These are phyloP conservation scores for Aspergillus fumigatus DNA, from an alignment of 2,329 filamentous ascomycete species.

Conservation along the genomic window DNA sequence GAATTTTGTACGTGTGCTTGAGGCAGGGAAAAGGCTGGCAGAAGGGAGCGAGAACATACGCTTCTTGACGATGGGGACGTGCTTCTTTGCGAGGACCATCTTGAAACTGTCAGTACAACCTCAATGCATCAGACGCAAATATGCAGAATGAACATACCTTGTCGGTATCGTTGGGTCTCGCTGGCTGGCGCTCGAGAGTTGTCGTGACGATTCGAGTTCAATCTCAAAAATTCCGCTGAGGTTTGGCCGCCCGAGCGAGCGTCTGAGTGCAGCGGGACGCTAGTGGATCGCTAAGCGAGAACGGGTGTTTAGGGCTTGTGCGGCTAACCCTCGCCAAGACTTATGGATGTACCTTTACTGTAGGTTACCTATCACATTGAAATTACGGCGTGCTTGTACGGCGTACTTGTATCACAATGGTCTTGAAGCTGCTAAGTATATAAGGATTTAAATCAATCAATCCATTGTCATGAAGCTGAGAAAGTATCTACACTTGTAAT, in stretches of 20 bases:
- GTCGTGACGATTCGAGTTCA: slow-evolving; percentile 37
- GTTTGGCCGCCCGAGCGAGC: slow-evolving; percentile 27
- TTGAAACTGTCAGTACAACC: slow-evolving; percentile 16
- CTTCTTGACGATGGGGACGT: slow-evolving; percentile 99
- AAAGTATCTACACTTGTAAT: slow-evolving; percentile 14
- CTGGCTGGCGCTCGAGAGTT: slow-evolving; percentile 39
- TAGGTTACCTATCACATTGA: too few relatives aligned
- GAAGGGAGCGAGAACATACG: slow-evolving; percentile 61
- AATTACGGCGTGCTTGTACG: too few relatives aligned
- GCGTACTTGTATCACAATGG: too few relatives aligned
- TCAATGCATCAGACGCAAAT: slow-evolving; percentile 1
- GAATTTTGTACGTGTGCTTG: slow-evolving; percentile 1
- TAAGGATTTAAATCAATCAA: too few relatives aligned
- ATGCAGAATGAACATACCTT: slow-evolving; percentile 34
- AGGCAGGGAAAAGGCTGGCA: background rate
- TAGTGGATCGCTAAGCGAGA: slow-evolving; percentile 33
- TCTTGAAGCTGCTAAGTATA: too few relatives aligned
- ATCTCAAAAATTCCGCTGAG: slow-evolving; percentile 39
- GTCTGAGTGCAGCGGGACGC: slow-evolving; percentile 28
- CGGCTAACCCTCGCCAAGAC: slow-evolving; percentile 15
- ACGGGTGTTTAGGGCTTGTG: slow-evolving; percentile 21
- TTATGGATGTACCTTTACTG: background rate
- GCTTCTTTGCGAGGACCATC: slow-evolving; percentile 99
- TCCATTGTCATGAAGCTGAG: too few relatives aligned
- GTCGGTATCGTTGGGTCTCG: slow-evolving; percentile 41